A percentile compares a stretch with the other conserved stretches of the same genome.
phyloP scores from a whole-genome alignment of 257 asterid species.

The Nicotiana benthamiana region DNA sequence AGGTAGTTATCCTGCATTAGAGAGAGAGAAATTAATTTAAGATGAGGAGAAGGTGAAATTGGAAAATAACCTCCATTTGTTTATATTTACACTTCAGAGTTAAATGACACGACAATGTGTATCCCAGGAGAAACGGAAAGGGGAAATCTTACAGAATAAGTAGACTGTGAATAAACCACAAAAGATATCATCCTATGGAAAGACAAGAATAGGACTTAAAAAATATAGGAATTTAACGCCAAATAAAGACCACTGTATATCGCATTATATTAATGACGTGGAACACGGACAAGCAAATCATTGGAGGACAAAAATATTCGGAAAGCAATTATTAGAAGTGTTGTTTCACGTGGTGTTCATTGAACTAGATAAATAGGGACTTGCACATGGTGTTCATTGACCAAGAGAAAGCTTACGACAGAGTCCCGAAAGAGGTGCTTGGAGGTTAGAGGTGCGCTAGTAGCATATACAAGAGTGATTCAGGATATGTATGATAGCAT shows the following conservation, averaged over 20 bases:
- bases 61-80: neutral
- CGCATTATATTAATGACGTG: neutral
- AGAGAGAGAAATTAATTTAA: neutral
- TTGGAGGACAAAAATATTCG: neutral
- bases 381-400: too few relatives aligned
- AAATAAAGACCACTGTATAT: neutral
- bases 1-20: conserved; percentile 86
- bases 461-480: too few relatives aligned
- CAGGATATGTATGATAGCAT: too few relatives aligned
- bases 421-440: too few relatives aligned
- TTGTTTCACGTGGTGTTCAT: too few relatives aligned
- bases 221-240: neutral
- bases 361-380: too few relatives aligned
- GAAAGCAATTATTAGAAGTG: neutral
- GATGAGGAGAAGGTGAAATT: neutral
- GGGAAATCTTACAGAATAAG: neutral
- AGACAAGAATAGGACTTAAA: neutral
- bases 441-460: too few relatives aligned
- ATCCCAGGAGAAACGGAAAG: neutral
- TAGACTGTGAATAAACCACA: neutral
- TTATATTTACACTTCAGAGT: neutral
- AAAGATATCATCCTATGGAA: neutral
- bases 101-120: neutral
- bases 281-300: neutral
- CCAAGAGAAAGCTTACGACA: too few relatives aligned